Base-by-base conservation (phyloP, 305 asterid species). In the Lippia alba region DNA sequence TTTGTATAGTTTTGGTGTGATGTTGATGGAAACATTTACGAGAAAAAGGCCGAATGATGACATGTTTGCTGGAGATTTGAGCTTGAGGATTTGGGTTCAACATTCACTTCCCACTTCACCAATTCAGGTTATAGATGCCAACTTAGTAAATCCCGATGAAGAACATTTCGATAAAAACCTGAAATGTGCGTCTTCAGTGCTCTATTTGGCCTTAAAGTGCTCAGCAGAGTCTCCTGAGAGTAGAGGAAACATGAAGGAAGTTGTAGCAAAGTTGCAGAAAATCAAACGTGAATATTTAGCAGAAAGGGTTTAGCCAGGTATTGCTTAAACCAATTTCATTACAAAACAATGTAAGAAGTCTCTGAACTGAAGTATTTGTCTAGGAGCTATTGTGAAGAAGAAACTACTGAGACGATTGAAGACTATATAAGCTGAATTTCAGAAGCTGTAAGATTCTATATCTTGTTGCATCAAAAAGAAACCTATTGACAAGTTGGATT, bases 221-320 rank as follows among this genome's bases (percentile, higher is more conserved):
- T 63, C 17, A 10, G 41, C 50, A 8, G 50, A 72, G 24, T 55
- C 66, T 24, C 71, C 66, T 4, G 48, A 40, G 0, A 66, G 64
- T 48, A 44, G 76, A 66, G 64, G 10, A 34, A 64, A 45, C 34
- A 55, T 72, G 71, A 65, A 72, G n/a, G 71, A 55, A n/a, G 66
- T 40, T 12, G 34, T 55, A 33, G 64, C 20, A 36, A 44, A 41
- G 30, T 56, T 67, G 14, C 55, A 17, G 58, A 62, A 62, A 63
- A 72, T 54, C 58, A 63, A 56, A 59, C 17, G 36, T 24, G 41
- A 72, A 8, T 44, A 5, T 11, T 44, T 44, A 44, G 49, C 49
- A 7, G 3, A 44, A 44, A 24, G 30, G 1, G 30, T 24, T 24
- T 24, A 24, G 30, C 30, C 30, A 24, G 2, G 3, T 24, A 24